Base-by-base conservation (phyloP, 2,329 filamentous ascomycete genomes). In the Cercospora canescens region DNA sequence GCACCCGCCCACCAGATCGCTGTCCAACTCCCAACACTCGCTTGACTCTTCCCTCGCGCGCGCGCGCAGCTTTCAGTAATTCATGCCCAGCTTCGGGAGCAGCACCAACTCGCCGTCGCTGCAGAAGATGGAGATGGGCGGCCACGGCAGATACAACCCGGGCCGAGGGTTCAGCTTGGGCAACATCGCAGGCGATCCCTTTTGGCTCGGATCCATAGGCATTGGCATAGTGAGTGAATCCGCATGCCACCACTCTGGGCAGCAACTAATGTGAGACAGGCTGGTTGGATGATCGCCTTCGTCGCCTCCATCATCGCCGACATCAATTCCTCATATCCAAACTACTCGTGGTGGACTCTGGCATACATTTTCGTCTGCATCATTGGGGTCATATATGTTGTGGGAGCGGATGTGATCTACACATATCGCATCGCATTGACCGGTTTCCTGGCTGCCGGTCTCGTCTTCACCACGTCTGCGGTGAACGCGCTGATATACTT, bases 131-230 rank as follows among this genome's bases (percentile, higher is more conserved):
- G 74, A 76, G 26, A 74, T 75, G 71, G 71, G 71, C 37, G 60
- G 61, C 61, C 60, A 57, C 52, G 60, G 48, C 30, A 60, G 65
- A 32, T 69, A 72, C 55, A 78, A 79, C 71, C 76, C 76, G 61
- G 82, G 83, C 65, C 72, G 76, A 65, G 82, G 80, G 74, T 89
- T 97, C 80, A 90, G 87, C 79, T 80, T 94, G 79, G 91, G 91
- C 78, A 96, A 97, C 81, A 93, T 99, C 74, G 86, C 97, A 68
- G 95, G 95, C 74, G 94, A 99, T 81, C 95, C 95, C 6, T 98
- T 99, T 80, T 94, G 94, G 67, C 87, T 99, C 67, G 93, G 94
- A 63, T 98, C 95, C 37, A 88, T 96, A 70, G 97, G 94, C 65
- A 97, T 98, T 79, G 88, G 91, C 69, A 85, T 92, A 77, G 94